Evolutionary conservation across 345 rosid species (phyloP).

Genomic region (Hypericum perforatum): DNA sequence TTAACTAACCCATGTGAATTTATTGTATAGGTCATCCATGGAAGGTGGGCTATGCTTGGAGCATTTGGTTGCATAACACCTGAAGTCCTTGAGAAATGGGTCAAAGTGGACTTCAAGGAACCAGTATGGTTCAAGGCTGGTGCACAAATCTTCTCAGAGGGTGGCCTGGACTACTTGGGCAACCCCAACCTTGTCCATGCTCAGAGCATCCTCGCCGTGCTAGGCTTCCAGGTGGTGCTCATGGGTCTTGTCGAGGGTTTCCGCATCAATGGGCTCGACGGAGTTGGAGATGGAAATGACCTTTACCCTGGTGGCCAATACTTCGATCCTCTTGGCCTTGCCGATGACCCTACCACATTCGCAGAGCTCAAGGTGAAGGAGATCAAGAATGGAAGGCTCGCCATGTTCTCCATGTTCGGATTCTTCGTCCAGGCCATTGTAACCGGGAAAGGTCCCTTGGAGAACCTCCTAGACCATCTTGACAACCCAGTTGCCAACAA

Average conservation of each 20-base stretch:
- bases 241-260: slow-evolving; percentile 94
- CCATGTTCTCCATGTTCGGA: slow-evolving; percentile 99
- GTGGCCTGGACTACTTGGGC: slow-evolving; percentile 94
- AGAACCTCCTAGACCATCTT: slow-evolving; percentile 85
- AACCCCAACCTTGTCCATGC: slow-evolving; percentile 98
- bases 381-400: slow-evolving; percentile 87
- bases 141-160: slow-evolving; percentile 93
- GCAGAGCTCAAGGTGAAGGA: slow-evolving; percentile 98
- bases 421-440: slow-evolving; percentile 96
- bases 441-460: slow-evolving; percentile 89
- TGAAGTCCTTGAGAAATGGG: slow-evolving; percentile 78
- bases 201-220: slow-evolving; percentile 91
- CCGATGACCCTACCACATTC: slow-evolving; percentile 71
- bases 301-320: slow-evolving; percentile 88
- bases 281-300: slow-evolving; percentile 90
- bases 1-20: background rate
- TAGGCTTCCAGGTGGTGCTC: slow-evolving; percentile 75
- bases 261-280: slow-evolving; percentile 86
- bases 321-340: slow-evolving; percentile 85
- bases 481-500: slow-evolving; percentile 93
- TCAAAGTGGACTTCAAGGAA: slow-evolving; percentile 78
- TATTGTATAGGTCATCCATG: slow-evolving; percentile 63
- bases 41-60: slow-evolving; percentile 97
- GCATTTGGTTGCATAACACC: slow-evolving; percentile 95
- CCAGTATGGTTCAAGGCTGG: slow-evolving; percentile 99